A percentile compares a stretch with the other conserved stretches of the same genome.
These are phyloP conservation scores for Persicaria tinctoria DNA, from an alignment of 148 eudicot species.

Conservation along the genomic window DNA sequence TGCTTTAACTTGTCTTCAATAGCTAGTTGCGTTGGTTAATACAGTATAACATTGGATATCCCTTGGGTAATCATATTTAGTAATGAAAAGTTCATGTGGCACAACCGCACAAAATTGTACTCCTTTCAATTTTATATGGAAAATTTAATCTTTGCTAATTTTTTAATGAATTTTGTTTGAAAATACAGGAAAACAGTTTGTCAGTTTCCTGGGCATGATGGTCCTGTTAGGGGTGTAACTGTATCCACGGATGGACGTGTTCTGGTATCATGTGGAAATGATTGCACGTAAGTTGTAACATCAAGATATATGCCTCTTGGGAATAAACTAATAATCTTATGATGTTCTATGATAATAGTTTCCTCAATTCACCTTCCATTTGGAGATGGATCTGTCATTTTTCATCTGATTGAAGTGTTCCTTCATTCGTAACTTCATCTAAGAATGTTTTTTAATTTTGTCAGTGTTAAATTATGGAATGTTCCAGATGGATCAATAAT, in stretches of 20 bases:
- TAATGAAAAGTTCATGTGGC: not conserved
- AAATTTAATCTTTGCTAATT: not conserved
- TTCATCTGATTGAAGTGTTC: not conserved
- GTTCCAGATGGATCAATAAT: conserved; percentile 49
- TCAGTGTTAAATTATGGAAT: conserved; percentile 89
- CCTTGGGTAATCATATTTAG: not conserved
- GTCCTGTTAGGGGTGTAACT: conserved; percentile 73
- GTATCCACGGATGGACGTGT: conserved; percentile 80
- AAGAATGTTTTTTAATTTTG: not conserved
- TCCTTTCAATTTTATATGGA: not conserved
- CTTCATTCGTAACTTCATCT: not conserved
- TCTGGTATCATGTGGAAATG: conserved; percentile 93
- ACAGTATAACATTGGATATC: not conserved
- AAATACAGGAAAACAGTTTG: conserved; percentile 62
- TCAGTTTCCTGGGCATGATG: conserved; percentile 86
- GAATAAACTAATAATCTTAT: not conserved
- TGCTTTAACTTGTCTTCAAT: not conserved
- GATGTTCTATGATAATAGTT: not conserved
- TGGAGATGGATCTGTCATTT: not conserved
- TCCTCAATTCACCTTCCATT: not conserved
- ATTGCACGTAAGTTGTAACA: conserved; percentile 69
- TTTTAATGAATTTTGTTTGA: not conserved
- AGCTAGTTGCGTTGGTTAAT: not conserved
- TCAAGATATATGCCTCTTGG: not conserved
- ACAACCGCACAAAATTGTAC: not conserved